These are phyloP conservation scores for Carpinus fangiana DNA, from an alignment of 306 rosid species.

Conservation along the genomic window DNA sequence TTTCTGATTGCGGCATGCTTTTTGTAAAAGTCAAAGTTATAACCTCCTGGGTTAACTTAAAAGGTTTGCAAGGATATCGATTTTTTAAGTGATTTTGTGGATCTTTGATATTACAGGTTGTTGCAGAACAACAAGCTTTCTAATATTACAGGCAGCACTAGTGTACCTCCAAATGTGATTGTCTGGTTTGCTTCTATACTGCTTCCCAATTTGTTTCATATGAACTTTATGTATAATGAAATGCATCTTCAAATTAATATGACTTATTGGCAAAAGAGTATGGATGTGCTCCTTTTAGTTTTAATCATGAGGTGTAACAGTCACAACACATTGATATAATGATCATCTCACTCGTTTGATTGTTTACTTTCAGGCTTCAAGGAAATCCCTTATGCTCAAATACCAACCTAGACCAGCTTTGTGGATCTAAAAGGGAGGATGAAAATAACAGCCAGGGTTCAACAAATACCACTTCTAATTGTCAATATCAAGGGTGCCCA, in stretches of 20 bases:
- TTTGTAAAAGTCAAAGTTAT: not conserved
- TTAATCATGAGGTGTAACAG: not conserved
- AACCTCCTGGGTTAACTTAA: not conserved
- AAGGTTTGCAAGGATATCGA: not conserved
- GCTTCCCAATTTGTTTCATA: conserved; percentile 9
- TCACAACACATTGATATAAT: not conserved
- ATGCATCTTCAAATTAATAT: not conserved
- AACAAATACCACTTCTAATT: conserved; percentile 30
- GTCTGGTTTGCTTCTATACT: conserved; percentile 61
- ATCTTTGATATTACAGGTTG: conserved; percentile 55
- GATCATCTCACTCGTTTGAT: not conserved
- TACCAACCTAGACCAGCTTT: conserved; percentile 38
- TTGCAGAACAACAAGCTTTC: conserved; percentile 67
- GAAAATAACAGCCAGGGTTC: conserved; percentile 13
- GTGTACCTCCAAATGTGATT: conserved; percentile 65
- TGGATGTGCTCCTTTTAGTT: not conserved
- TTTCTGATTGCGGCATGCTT: not conserved
- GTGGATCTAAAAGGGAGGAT: conserved; percentile 45
- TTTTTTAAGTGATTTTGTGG: conserved; percentile 29
- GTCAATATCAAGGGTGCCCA: conserved; percentile 51
- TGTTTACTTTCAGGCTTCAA: conserved; percentile 61
- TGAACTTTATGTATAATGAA: not conserved
- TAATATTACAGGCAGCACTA: conserved; percentile 51
- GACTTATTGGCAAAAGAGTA: not conserved
- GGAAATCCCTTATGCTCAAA: conserved; percentile 82